Conservation (phyloP, 2,329 filamentous ascomycete species). For the Fusarium nematophilum region DNA sequence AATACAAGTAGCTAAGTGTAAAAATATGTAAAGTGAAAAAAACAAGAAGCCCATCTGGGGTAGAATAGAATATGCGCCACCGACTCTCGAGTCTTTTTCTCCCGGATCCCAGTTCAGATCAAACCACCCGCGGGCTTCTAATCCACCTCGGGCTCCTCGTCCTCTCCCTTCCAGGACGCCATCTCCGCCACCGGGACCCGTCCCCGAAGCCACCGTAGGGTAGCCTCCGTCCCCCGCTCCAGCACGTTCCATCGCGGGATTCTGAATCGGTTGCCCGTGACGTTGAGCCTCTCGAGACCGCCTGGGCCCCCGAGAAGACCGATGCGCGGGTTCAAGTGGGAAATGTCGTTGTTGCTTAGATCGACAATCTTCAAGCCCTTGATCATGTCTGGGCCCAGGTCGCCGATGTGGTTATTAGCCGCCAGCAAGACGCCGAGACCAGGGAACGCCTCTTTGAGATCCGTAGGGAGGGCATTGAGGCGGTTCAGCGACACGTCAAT, state of each 20-base stretch:
- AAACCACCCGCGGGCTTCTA: constrained; percentile 17
- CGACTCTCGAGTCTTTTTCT: neutral
- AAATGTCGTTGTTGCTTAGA: constrained; percentile 86
- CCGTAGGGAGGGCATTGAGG: constrained; percentile 74
- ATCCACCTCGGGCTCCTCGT: constrained; percentile 49
- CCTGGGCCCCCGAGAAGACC: constrained; percentile 77
- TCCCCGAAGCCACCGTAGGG: constrained; percentile 82
- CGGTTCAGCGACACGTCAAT: constrained; percentile 87
- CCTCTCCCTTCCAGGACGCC: constrained; percentile 64
- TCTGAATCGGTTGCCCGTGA: constrained; percentile 86
- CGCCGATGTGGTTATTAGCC: constrained; percentile 81
- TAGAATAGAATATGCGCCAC: constrained; percentile 2
- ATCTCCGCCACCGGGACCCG: constrained; percentile 74
- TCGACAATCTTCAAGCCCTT: constrained; percentile 73
- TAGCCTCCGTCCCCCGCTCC: constrained; percentile 87
- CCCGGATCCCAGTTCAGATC: neutral
- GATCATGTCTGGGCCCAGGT: constrained; percentile 78
- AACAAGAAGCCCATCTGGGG: constrained; percentile 13
- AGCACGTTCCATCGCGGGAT: constrained; percentile 87
- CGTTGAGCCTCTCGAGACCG: constrained; percentile 74
- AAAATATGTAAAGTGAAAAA: constrained; percentile 28
- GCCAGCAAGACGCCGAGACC: constrained; percentile 76
- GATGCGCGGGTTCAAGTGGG: constrained; percentile 81
- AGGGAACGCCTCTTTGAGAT: constrained; percentile 75
- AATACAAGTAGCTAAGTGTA: constrained; percentile 28